Conservation (phyloP, 352 stramenopile genomes). For the Pythium phragmitis region DNA sequence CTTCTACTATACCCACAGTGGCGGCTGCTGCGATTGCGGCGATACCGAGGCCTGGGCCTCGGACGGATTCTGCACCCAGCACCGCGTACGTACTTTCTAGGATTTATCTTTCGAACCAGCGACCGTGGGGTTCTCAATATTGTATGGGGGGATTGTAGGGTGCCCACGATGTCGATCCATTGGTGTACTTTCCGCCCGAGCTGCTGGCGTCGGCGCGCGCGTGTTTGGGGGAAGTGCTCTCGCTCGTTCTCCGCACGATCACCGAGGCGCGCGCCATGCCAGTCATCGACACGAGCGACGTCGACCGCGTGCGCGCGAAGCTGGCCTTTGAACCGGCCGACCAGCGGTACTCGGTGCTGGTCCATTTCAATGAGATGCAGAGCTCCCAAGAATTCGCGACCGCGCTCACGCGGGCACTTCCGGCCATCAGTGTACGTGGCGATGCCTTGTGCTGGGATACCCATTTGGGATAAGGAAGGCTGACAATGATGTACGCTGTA, state of each 20-base stretch:
- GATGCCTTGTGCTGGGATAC: not conserved
- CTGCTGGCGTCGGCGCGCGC: constrained; percentile 55
- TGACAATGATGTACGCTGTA: constrained; percentile 14
- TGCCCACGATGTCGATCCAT: constrained; percentile 69
- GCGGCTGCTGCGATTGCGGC: constrained; percentile 98
- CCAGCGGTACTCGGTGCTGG: constrained; percentile 80
- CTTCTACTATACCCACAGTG: constrained; percentile 94
- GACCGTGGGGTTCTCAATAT: too few relatives aligned
- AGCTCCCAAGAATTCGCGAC: constrained; percentile 82
- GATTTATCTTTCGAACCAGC: not conserved
- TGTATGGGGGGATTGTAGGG: constrained; percentile 25
- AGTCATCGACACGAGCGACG: constrained; percentile 47
- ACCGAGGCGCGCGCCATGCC: constrained; percentile 61
- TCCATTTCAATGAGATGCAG: constrained; percentile 94
- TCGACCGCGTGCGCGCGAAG: constrained; percentile 42
- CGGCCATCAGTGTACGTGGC: constrained; percentile 54
- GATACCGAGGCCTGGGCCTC: constrained; percentile 96
- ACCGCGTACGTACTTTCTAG: constrained; percentile 57
- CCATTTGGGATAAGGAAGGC: not conserved
- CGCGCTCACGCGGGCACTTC: constrained; percentile 66
- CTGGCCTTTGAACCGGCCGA: constrained; percentile 26
- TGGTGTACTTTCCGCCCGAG: constrained; percentile 53
- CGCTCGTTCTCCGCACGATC: constrained; percentile 59
- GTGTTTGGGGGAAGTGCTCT: constrained; percentile 71
- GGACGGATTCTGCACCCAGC: constrained; percentile 92